Evolutionary conservation across 2,329 filamentous ascomycete species (phyloP), one percentile per base, ranked within the genome.

Genomic region (Microdochium bolleyi): DNA sequence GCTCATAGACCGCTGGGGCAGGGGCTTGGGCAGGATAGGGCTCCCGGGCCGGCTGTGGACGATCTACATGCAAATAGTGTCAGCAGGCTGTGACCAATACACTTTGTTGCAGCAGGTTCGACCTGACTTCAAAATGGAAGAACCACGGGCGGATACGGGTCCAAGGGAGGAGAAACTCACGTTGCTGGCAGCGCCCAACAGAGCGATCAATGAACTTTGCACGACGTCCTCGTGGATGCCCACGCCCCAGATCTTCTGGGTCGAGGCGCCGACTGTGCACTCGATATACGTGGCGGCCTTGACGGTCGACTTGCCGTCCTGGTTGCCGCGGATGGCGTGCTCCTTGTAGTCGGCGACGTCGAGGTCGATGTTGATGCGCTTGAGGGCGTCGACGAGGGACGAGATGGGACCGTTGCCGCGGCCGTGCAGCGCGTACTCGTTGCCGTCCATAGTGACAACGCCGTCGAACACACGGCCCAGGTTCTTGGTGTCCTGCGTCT

Each of bases 211-310:
- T 68, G 87, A 92, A 62, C 89, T 91, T 69, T 95, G 89, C 21
- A 95, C 89, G 55, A 95, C 89, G 74, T 96, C 92, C 67, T 92
- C 87, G 67, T 96, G 89, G 61, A 96, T 89, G 32, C 89, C 91
- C 7, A 96, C 87, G 60, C 91, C 91, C 90, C 91, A 96, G 2
- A 95, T 87, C 62, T 82, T 87, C 62, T 89, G 77, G 52, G 79
- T 80, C 57, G 78, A 85, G 49, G 80, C 83, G 3, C 80, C 72
- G 21, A 84, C 79, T 25, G 80, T 91, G 70, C 91, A 96, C 70
- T 96, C 89, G 58, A 97, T 95, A 67, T 95, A 97, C 2, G 92
- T 89, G 2, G 91, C 92, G n/a, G 92, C 92, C 75, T 95, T 95
- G 59, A 92, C 89, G 2, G 91, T 92, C n/a, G 92, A 92, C 75